Evolutionary conservation across 495 filamentous ascomycete genomes (phyloP).

Genomic region (Trichoderma gamsii): DNA sequence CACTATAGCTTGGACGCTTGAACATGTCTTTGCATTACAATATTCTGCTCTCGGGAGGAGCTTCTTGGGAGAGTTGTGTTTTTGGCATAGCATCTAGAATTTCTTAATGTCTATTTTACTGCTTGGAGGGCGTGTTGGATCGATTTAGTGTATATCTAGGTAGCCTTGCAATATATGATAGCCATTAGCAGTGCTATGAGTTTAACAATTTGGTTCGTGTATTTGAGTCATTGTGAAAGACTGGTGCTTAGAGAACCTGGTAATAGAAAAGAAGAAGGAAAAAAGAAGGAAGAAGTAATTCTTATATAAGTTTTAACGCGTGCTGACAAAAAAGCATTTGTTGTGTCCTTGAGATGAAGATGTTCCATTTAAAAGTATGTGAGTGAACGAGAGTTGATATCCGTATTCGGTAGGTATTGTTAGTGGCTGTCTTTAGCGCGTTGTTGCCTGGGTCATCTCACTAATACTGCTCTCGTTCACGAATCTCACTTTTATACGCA

Average conservation of each 20-base stretch:
- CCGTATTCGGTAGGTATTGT: not conserved
- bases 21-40: not conserved
- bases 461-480: not conserved
- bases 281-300: too few species aligned
- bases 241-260: too few species aligned
- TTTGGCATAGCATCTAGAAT: not conserved
- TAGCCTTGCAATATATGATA: not conserved
- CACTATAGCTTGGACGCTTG: not conserved
- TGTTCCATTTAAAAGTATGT: not conserved
- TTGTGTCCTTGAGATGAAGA: not conserved
- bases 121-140: not conserved
- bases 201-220: too few species aligned
- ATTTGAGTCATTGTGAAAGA: too few species aligned
- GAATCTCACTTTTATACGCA: too few species aligned
- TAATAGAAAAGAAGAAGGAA: too few species aligned
- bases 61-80: not conserved
- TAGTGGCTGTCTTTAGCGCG: not conserved
- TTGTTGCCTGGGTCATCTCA: not conserved
- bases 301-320: too few species aligned
- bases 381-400: not conserved
- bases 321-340: too few species aligned
- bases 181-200: too few species aligned
- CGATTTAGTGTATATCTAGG: not conserved
- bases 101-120: not conserved
- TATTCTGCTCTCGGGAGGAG: not conserved